Evolutionary conservation across 2,329 filamentous ascomycete genomes (phyloP), one percentile per base, ranked within the genome.

Genomic region (Aspergillus felis): DNA sequence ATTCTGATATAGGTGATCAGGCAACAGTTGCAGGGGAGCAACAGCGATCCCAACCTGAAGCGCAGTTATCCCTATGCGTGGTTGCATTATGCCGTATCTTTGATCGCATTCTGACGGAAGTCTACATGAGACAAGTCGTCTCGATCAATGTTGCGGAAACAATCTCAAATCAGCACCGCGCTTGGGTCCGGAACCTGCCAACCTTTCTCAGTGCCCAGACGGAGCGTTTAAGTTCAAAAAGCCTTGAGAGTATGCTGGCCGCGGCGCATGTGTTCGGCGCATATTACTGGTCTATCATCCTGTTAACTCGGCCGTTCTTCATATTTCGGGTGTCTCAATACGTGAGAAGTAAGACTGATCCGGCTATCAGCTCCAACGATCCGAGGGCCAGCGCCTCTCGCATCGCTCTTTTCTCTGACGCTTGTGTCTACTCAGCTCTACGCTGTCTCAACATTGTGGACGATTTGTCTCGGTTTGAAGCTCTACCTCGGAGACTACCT

Each of bases 201-300:
- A 68, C 76, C 2, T 74, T 80, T 8, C 71, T 81, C 3, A 79
- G 80, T 49, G 72, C 78, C 32, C 80, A 81, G 72, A 68, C 73
- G 66, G 63, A 80, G 70, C 67, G 68, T 55, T 46, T 80, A 63
- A 78, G 79, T 67, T 55, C 73, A 59, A 66, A 74, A 22, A 63
- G 67, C 9, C 66, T 73, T 50, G 65, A 74, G 41, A 71, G 66
- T 29, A 72, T 72, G 7, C 64, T 81, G 7, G 78, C 79, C 2
- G 76, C 79, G 4, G 79, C 78, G n/a, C 80, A 81, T 46, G 74
- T 79, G 1, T 73, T 82, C 14, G 78, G 78, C 32, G 76, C 80
- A 3, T 83, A 82, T 57, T 82, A 82, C 63, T 83, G 81, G 70
- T 80, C 78, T 1, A 82, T 83, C 47, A 82, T 82, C 66, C 69